These are phyloP conservation scores for Venturia carpophila DNA, from an alignment of 2,329 filamentous ascomycete species.

Conservation along the genomic window DNA sequence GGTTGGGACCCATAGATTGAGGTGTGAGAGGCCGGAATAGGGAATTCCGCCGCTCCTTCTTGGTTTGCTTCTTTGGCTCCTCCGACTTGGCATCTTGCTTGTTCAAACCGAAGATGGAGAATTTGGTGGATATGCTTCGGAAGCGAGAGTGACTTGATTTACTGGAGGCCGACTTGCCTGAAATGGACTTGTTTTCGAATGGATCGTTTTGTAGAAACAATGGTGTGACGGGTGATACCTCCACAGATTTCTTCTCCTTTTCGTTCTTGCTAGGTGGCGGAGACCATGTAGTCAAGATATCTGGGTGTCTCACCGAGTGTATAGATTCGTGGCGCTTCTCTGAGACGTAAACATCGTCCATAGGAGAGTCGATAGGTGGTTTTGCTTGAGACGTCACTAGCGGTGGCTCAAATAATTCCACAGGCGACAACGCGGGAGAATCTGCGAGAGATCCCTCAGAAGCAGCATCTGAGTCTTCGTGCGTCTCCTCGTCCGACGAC, in stretches of 20 bases:
- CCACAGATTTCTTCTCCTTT: neutral
- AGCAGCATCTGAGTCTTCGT: neutral
- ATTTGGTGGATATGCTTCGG: constrained; percentile 12
- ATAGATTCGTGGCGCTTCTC: neutral
- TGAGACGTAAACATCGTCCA: neutral
- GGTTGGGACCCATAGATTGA: neutral
- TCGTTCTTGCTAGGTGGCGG: neutral
- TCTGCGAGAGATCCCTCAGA: neutral
- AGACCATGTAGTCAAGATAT: neutral
- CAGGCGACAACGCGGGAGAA: neutral
- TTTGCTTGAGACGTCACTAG: too few relatives aligned
- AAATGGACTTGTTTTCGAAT: neutral
- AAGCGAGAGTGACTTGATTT: constrained; percentile 5
- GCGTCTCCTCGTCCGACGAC: neutral
- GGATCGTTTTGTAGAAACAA: constrained; percentile 5
- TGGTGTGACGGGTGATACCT: neutral
- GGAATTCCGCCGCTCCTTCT: constrained; percentile 12
- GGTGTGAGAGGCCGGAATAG: constrained; percentile 9
- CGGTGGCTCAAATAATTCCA: neutral
- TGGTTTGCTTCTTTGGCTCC: neutral
- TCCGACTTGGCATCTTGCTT: constrained; percentile 12
- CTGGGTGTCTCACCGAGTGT: neutral
- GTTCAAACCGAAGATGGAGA: neutral
- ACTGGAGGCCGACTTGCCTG: neutral
- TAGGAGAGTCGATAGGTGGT: neutral